phyloP scores from a whole-genome alignment of 805 yeast genomes.

The Scheffersomyces ergatensis region DNA sequence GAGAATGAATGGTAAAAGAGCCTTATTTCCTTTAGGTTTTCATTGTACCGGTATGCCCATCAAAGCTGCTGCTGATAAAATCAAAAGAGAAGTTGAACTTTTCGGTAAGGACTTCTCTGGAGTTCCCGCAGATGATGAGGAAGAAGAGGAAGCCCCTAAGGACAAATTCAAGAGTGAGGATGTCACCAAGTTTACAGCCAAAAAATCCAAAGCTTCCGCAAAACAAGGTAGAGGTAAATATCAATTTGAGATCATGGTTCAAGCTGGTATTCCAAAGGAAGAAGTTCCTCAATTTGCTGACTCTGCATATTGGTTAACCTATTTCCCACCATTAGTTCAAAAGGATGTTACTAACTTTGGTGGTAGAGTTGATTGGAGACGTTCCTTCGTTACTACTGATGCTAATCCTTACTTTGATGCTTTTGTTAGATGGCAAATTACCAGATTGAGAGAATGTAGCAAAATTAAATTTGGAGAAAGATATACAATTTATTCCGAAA shows the following conservation, averaged over 20 bases:
- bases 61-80: constrained; percentile 91
- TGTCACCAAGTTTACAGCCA: constrained; percentile 86
- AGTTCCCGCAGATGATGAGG: constrained; percentile 63
- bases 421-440: constrained; percentile 96
- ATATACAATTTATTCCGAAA: constrained; percentile 94
- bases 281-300: constrained; percentile 89
- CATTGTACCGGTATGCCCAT: constrained; percentile 99
- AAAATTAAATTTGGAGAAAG: constrained; percentile 98
- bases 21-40: constrained; percentile 94
- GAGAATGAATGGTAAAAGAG: constrained; percentile 90
- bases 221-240: constrained; percentile 92
- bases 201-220: constrained; percentile 90
- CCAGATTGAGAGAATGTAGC: constrained; percentile 75
- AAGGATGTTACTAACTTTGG: constrained; percentile 79
- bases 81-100: constrained; percentile 85
- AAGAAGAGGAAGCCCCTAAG: constrained; percentile 34
- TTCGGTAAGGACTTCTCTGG: constrained; percentile 81
- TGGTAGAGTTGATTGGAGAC: constrained; percentile 97
- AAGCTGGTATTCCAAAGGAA: constrained; percentile 80
- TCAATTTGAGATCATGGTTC: constrained; percentile 96
- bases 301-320: constrained; percentile 84
- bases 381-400: constrained; percentile 93
- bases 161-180: constrained; percentile 50
- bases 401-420: constrained; percentile 93
- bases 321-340: constrained; percentile 88